Percentiles rank a stretch among this genome's conserved stretches.
These are phyloP conservation scores for Metschnikowia kunwiensis DNA, from an alignment of 805 yeast genomes.

Conservation along the genomic window DNA sequence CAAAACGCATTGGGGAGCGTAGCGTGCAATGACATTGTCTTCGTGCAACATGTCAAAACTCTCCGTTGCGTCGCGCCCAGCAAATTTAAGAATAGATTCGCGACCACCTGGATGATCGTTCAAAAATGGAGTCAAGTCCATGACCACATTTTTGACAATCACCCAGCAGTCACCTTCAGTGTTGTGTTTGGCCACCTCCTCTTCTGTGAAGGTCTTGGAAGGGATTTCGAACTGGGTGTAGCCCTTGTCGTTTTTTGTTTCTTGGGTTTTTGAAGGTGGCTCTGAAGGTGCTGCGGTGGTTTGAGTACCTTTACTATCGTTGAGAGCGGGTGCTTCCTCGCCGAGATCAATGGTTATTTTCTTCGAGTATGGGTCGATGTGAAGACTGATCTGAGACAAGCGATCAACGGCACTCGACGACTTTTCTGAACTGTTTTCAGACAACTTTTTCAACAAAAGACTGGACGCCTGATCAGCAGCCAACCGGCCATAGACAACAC, in stretches of 20 bases:
- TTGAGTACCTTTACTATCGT: not conserved
- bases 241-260: not conserved
- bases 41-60: slow-evolving; percentile 55
- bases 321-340: slow-evolving; percentile 5
- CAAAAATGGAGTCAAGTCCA: slow-evolving; percentile 46
- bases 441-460: slow-evolving; percentile 19
- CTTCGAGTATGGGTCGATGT: slow-evolving; percentile 31
- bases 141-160: slow-evolving; percentile 49
- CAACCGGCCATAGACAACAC: slow-evolving; percentile 44
- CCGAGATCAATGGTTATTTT: slow-evolving; percentile 35
- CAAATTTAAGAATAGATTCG: slow-evolving; percentile 48
- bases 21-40: slow-evolving; percentile 50
- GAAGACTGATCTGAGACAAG: slow-evolving; percentile 18
- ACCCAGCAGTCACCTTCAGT: slow-evolving; percentile 50
- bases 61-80: slow-evolving; percentile 49
- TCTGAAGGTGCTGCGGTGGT: not conserved
- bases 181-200: slow-evolving; percentile 49
- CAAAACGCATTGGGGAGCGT: slow-evolving; percentile 46
- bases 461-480: slow-evolving; percentile 43
- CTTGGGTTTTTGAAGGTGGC: not conserved
- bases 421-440: not conserved
- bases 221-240: slow-evolving; percentile 41
- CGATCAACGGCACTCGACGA: slow-evolving; percentile 10
- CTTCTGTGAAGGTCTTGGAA: slow-evolving; percentile 42
- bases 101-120: slow-evolving; percentile 59